These are phyloP conservation scores for Termitomyces sp. DNA, from an alignment of 768 basidiomycete species.

Conservation along the genomic window DNA sequence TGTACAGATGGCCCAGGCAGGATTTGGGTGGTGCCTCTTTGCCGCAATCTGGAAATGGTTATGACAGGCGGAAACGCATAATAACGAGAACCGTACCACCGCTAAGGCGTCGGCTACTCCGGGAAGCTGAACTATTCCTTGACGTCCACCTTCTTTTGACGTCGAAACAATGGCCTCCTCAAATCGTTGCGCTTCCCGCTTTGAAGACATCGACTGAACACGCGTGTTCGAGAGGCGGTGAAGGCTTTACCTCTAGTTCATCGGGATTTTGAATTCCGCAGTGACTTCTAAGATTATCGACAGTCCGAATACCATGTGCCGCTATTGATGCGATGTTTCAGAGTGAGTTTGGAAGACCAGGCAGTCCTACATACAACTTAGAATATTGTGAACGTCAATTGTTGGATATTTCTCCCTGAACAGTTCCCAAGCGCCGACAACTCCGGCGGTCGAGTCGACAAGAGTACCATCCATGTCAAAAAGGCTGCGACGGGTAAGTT, in stretches of 20 bases:
- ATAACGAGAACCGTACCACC: slow-evolving; percentile 32
- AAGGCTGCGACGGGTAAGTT: slow-evolving; percentile 33
- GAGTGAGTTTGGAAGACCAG: not conserved
- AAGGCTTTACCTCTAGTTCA: slow-evolving; percentile 54
- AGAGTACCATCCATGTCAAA: slow-evolving; percentile 86
- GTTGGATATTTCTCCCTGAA: slow-evolving; percentile 66
- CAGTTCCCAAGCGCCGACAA: slow-evolving; percentile 76
- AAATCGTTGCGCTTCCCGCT: slow-evolving; percentile 74
- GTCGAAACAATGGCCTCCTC: slow-evolving; percentile 72
- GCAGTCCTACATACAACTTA: slow-evolving; percentile 46
- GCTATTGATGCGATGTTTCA: slow-evolving; percentile 29
- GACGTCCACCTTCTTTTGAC: slow-evolving; percentile 44
- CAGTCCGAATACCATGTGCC: slow-evolving; percentile 78
- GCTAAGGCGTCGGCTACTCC: slow-evolving; percentile 59
- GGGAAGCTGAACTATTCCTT: slow-evolving; percentile 66
- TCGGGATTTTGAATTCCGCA: slow-evolving; percentile 64
- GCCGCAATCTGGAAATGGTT: slow-evolving; percentile 27
- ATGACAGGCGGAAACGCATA: not conserved
- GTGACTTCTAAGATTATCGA: slow-evolving; percentile 70
- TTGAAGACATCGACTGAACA: not conserved
- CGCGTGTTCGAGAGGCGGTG: not conserved
- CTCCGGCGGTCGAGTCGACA: slow-evolving; percentile 78
- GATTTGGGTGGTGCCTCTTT: slow-evolving; percentile 38
- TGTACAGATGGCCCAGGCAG: slow-evolving; percentile 85
- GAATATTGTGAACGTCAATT: slow-evolving; percentile 54